Evolutionary conservation across 495 filamentous ascomycete genomes (phyloP).

Genomic region (Staphylotrichum longicolle): DNA sequence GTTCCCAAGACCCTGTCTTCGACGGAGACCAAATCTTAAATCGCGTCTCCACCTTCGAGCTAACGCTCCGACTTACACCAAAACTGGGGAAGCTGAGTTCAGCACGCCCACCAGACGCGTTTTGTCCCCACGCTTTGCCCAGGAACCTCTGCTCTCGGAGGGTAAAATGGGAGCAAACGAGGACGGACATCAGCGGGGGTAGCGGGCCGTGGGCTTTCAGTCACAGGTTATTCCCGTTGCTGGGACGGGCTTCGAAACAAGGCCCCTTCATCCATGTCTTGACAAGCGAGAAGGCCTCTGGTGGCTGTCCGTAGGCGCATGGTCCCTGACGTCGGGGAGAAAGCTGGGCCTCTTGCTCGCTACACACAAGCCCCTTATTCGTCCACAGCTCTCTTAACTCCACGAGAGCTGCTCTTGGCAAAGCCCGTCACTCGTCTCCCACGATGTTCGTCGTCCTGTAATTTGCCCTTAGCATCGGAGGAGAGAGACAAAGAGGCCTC

Average conservation of each 20-base stretch:
- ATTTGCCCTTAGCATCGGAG: background rate
- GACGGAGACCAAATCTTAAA: background rate
- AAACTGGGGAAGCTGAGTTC: background rate
- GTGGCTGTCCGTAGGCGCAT: constrained; percentile 1
- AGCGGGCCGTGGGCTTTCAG: background rate
- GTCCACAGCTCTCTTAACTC: constrained; percentile 11
- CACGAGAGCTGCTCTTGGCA: constrained; percentile 20
- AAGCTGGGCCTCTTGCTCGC: constrained; percentile 18
- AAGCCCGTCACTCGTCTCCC: background rate
- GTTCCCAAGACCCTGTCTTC: no score
- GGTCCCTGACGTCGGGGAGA: background rate
- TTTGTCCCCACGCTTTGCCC: no score
- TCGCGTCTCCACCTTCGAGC: background rate
- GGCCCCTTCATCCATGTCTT: background rate
- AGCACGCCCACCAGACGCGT: no score
- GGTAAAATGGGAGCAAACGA: no score
- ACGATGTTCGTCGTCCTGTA: background rate
- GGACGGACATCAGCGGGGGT: background rate
- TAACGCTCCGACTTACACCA: no score
- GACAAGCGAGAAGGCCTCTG: constrained; percentile 1
- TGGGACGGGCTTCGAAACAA: background rate
- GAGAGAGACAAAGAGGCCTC: background rate
- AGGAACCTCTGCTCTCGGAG: no score
- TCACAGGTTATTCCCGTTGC: constrained; percentile 6
- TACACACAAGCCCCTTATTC: constrained; percentile 27